Base-by-base conservation (phyloP, 1,139 yeast genomes). In the Blastobotrys malaysiensis region DNA sequence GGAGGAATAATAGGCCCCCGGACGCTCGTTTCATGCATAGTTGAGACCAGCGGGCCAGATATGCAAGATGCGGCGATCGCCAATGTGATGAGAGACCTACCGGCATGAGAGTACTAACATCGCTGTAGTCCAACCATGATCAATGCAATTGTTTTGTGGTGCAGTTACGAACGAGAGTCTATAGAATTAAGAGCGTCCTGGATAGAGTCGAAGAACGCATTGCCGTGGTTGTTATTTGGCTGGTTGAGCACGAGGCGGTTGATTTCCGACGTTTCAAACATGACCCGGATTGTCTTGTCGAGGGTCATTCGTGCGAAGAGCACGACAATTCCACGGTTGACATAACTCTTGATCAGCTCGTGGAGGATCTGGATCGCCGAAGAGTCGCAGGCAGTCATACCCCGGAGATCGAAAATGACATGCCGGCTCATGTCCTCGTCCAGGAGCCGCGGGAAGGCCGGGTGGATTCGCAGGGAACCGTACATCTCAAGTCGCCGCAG, bases 311-410 rank as follows among this genome's bases (percentile, higher is more conserved):
- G 73, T 1, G 87, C 82, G 59, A 91, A 81, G 57, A 83, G 80
- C 0, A 87, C 82, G 19, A 75, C 72, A 14, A 88, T 84, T 1
- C 77, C 75, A 50, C 95, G 76, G 20, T 72, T 72, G 59, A 87
- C 84, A 26, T 79, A 77, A 4, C 64, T 58, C 16, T 70, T 62
- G 6, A 91, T 72, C 14, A 88, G 80, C 52, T 82, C 88, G 49
- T 73, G 68, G 50, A 91, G 71, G 13, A 88, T 86, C 62, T 87
- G 88, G 0, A 90, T 84, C 0, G 97, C 97, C 1, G 95, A 84
- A 0, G 97, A 86, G 65, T 93, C 99, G 46, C 91, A 73, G 36
- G 79, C 83, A 0, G 95, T 81, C 96, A 91, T 88, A 0, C 97
- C 97, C 55, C 86, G 77, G 54, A 91, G 69, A 66, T 91, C 97